phyloP scores from a whole-genome alignment of 2,329 filamentous ascomycete species.

The Microthyrium microscopicum region DNA sequence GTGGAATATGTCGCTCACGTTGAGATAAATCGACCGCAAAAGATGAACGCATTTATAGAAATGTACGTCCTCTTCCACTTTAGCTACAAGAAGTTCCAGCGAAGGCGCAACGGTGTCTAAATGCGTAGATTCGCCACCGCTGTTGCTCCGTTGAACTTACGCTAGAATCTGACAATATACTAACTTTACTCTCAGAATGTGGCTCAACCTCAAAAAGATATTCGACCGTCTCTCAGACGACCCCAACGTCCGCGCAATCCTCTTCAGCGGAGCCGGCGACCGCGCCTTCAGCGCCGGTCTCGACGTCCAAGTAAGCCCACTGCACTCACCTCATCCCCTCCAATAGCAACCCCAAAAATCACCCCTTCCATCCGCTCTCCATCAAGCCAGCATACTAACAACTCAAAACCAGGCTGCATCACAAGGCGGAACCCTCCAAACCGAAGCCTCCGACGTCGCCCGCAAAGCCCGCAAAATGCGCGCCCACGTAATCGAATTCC shows the following conservation, averaged over 20 bases:
- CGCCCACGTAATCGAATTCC: conserved; percentile 61
- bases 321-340: not conserved
- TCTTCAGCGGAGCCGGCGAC: conserved; percentile 68
- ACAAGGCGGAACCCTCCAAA: conserved; percentile 29
- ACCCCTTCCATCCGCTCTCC: not conserved
- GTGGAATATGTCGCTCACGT: conserved; percentile 66
- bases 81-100: not conserved
- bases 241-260: conserved; percentile 54
- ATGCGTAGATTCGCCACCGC: not conserved
- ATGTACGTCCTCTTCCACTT: conserved; percentile 24
- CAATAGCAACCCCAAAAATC: not conserved
- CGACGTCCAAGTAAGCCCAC: conserved; percentile 52
- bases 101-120: not conserved
- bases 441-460: conserved; percentile 36
- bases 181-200: conserved; percentile 41
- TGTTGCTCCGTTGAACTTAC: too few relatives aligned
- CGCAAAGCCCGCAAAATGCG: conserved; percentile 37
- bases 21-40: conserved; percentile 73
- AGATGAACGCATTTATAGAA: conserved; percentile 77
- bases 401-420: too few relatives aligned
- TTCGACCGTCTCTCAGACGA: conserved; percentile 59
- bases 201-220: conserved; percentile 59
- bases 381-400: conserved; percentile 21
- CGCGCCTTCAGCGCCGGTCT: conserved; percentile 75
- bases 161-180: not conserved